Base-by-base conservation (phyloP, 257 asterid genomes). In the Rauvolfia tetraphylla region DNA sequence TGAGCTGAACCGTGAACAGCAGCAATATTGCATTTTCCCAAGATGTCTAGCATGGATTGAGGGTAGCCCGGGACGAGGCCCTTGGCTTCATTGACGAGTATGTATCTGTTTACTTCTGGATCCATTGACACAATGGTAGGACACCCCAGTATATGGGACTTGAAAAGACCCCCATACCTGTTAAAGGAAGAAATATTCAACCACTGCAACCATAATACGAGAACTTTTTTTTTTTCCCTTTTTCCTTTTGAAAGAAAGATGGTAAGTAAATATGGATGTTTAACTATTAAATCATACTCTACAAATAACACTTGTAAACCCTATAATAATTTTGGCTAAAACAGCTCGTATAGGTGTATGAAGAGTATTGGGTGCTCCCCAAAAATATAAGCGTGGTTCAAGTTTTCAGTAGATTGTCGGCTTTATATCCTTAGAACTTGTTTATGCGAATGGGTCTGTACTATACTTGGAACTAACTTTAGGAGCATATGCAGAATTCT, bases 11-110 rank as follows among this genome's bases (percentile, higher is more conserved):
- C 97, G 78, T 78, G 81, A 18, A 93, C 90, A 33, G 97, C 93
- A 9, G 93, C 93, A 75, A 93, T 93, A 81, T 91, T 91, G 46
- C 75, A 75, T 56, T 78, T 68, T 29, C 98, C 98, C 61, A 93
- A 61, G 49, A 93, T 90, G 77, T 93, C 95, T 79, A 91, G 18
- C 98, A 91, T 93, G 18, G 98, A 91, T 48, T 91, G 87, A 2
- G 98, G 98, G 79, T 93, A 93, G 14, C 98, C 98, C 7, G 98
- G 98, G 59, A 93, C 71, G 5, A 93, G 75, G 33, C 98, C 98
- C 76, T 89, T 90, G 5, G 88, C 81, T 77, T 93, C 98, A 73
- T 91, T 93, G 79, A 83, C 54, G 39, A 94, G 81, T 22, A 94
- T 89, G 84, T 86, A 92, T 71, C 90, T 80, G 62, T 94, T 94